Evolutionary conservation across 108 stramenopile species (phyloP).

Genomic region (Nannochloropsis oceanica): DNA sequence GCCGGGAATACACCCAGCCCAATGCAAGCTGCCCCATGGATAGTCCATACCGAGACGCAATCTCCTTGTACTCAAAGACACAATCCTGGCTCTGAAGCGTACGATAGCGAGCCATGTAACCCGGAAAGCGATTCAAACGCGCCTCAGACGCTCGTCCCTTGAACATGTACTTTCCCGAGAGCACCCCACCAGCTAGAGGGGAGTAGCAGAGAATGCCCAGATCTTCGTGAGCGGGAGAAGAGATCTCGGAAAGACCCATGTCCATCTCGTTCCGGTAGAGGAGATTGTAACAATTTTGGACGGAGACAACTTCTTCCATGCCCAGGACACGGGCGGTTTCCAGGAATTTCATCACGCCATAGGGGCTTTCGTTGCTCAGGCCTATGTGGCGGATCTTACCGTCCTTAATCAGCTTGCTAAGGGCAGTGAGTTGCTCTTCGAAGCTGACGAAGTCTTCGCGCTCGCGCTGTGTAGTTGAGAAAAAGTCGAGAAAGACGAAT

Average conservation of each 20-base stretch:
- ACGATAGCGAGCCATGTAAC: constrained; percentile 66
- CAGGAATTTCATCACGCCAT: constrained; percentile 58
- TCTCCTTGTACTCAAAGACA: constrained; percentile 47
- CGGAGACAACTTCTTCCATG: constrained; percentile 55
- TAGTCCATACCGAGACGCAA: constrained; percentile 50
- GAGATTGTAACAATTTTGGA: constrained; percentile 71
- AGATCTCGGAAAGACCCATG: constrained; percentile 63
- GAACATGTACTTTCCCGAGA: constrained; percentile 43
- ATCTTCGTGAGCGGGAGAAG: constrained; percentile 53
- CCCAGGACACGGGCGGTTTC: constrained; percentile 53
- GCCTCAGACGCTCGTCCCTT: constrained; percentile 34
- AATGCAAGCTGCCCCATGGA: constrained; percentile 61
- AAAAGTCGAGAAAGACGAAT: too few relatives aligned
- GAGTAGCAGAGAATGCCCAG: constrained; percentile 72
- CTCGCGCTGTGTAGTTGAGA: background rate
- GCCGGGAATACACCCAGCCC: constrained; percentile 57
- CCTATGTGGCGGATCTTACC: constrained; percentile 30
- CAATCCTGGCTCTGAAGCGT: constrained; percentile 49
- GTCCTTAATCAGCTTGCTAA: constrained; percentile 51
- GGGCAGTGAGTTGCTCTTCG: constrained; percentile 58
- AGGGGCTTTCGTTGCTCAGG: constrained; percentile 70
- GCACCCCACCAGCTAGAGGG: constrained; percentile 67
- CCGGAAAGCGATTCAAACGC: constrained; percentile 57
- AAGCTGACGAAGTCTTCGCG: constrained; percentile 45
- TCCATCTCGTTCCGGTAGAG: constrained; percentile 71